Evolutionary conservation across 2,329 filamentous ascomycete genomes (phyloP).

Genomic region (Nectriaceae sp.): DNA sequence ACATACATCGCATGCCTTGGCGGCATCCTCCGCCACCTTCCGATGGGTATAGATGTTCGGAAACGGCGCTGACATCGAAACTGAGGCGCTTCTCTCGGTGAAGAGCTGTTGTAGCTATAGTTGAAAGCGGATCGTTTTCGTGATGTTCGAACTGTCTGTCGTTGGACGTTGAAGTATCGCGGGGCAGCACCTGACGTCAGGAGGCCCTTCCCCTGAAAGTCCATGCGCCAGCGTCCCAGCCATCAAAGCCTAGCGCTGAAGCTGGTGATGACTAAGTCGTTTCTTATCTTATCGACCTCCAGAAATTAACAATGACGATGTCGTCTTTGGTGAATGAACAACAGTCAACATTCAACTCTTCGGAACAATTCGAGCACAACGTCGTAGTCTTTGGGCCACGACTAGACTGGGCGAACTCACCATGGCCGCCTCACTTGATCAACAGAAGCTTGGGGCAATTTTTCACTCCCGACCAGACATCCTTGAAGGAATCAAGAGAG

Average conservation of each 20-base stretch:
- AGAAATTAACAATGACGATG: slow-evolving; percentile 26
- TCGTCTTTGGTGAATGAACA: slow-evolving; percentile 3
- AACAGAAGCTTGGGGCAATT: slow-evolving; percentile 50
- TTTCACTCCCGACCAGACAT: slow-evolving; percentile 61
- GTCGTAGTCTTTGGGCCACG: too few species aligned
- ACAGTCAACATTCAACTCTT: slow-evolving; percentile 9
- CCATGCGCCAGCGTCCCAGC: slow-evolving; percentile 13
- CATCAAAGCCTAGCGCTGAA: slow-evolving; percentile 5
- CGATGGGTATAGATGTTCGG: slow-evolving; percentile 84
- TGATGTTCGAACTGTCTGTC: slow-evolving; percentile 6
- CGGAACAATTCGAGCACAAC: too few species aligned
- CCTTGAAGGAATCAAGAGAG: slow-evolving; percentile 52
- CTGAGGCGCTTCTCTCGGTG: too few species aligned
- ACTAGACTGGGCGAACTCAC: slow-evolving; percentile 8
- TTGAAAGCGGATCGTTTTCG: too few species aligned
- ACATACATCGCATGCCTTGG: slow-evolving; percentile 88
- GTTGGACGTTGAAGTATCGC: slow-evolving; percentile 5
- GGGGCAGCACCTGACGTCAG: slow-evolving; percentile 14
- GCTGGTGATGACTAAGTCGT: slow-evolving; percentile 5
- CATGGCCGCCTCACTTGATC: slow-evolving; percentile 51
- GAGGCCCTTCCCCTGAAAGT: slow-evolving; percentile 3
- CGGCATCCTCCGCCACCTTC: slow-evolving; percentile 79
- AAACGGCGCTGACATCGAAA: slow-evolving; percentile 51
- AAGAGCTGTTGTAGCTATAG: too few species aligned
- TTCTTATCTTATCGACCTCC: slow-evolving; percentile 28